Base-by-base conservation (phyloP, 805 yeast genomes). In the Zygoascus flipseniorum region DNA sequence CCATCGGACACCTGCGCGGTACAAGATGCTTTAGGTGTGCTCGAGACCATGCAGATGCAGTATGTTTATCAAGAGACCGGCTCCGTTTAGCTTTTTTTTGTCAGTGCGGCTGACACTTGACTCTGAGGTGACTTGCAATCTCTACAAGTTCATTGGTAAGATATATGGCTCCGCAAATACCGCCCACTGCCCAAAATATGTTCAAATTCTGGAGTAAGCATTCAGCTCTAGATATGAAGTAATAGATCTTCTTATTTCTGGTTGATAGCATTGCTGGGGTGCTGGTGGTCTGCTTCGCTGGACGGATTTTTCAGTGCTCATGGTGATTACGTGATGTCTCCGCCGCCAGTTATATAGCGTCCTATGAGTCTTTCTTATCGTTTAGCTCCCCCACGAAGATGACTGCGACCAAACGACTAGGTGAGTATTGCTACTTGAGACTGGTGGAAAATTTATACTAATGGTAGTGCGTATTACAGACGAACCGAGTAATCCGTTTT, bases 401-500 rank as follows among this genome's bases (percentile, higher is more conserved):
- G 39, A 35, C 39, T 35, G 39, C 13, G 13, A 13, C 39, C 16
- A 35, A n/a, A n/a, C 13, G 16, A 35, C 39, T 35, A n/a, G 39
- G 39, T 35, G 16, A 35, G 39, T 35, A 23, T 23, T 23, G 28
- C 6, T 23, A 6, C 6, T 23, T 6, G 6, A 23, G 28, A 6
- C 39, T 35, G 39, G 16, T 10, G 39, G 39, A 5, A 8, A 35
- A n/a, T 13, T 35, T 5, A 13, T 35, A 35, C 39, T 35, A 35
- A 35, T n/a, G 16, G 8, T n/a, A 50, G 55, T 44, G 8, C 42
- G 54, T 11, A 48, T 56, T 39, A 50, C 37, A 37, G 52, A 41
- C 5, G 60, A 58, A 48, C 56, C 56, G 35, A 47, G 73, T 66
- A 93, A 93, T 64, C 85, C 86, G 16, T 88, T 79, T 60, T 76